Evolutionary conservation across 768 basidiomycete species (phyloP).

Genomic region (Suillus subalutaceus): DNA sequence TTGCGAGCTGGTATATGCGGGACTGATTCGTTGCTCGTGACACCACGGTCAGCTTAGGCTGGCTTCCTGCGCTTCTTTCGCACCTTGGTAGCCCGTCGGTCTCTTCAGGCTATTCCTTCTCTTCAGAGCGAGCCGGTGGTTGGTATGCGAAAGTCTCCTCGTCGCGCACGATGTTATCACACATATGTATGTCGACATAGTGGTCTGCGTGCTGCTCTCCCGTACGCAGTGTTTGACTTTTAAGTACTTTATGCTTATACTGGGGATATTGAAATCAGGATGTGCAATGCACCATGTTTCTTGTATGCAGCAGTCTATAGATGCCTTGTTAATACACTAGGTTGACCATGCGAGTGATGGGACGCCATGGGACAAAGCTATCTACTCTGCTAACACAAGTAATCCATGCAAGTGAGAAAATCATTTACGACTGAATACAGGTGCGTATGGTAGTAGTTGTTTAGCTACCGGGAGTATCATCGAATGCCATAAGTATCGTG

Average conservation of each 20-base stretch:
- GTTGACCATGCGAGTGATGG: background rate
- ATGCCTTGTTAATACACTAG: background rate
- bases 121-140: background rate
- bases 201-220: background rate
- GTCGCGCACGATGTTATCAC: background rate
- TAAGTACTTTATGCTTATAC: conserved; percentile 2
- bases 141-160: background rate
- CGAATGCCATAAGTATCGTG: too few relatives aligned
- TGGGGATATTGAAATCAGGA: background rate
- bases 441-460: too few relatives aligned
- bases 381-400: background rate
- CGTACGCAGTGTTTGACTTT: background rate
- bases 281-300: too few relatives aligned
- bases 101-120: background rate
- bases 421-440: background rate
- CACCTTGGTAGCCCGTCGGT: conserved; percentile 16
- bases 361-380: background rate
- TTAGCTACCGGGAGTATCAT: too few relatives aligned
- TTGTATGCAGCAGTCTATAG: background rate
- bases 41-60: background rate
- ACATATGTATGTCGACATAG: background rate
- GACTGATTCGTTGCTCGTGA: background rate
- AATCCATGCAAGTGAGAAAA: background rate
- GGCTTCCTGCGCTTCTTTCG: conserved; percentile 15
- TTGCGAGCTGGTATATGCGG: background rate